Evolutionary conservation across 768 basidiomycete genomes (phyloP), one percentile per base, ranked within the genome.

Genomic region (Leccinum fibrillosum): DNA sequence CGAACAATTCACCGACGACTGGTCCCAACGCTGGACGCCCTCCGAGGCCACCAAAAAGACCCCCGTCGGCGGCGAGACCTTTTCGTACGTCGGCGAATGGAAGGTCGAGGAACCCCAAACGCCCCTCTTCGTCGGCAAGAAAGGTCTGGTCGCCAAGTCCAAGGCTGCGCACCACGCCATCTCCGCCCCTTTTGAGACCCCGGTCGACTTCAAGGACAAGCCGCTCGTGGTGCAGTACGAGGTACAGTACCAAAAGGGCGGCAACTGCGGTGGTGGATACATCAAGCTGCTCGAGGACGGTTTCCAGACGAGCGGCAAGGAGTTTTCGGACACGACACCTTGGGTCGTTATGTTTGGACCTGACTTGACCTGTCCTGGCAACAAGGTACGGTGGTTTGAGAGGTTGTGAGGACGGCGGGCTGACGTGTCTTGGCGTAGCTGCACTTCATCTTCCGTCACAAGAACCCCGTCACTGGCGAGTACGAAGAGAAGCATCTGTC

Each of bases 371-470:
- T 94, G 92, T 76, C 92, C 92, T 12, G 92, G 92, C 39, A 92
- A 88, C 62, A 94, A 93, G 88, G 92, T 89, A 62, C 42, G 19
- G 75, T 54, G 1, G n/a, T 15, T n/a, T 2, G 11, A 23, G 8
- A 26, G 3, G 12, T 17, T 1, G 26, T 8, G 34, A 34, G 34
- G 5, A 13, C n/a, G 17, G 17, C 25, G 6, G 56, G 26, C 58
- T 63, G 52, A 65, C 35, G 25, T 48, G 23, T 3, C 47, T 4
- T 53, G 42, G 15, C 17, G 28, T 69, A 95, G 91, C 80, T 98
- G 52, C 97, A 99, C 82, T 98, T 99, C 77, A 99, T 99, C 78
- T 96, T 99, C 92, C 92, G 94, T 67, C 90, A 98, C 82, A 86
- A 89, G 79, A 95, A 86, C 80, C 96, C 97, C 35, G 82, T 89